Conservation (phyloP, 305 asterid genomes). For the Fraxinus baroniana region DNA sequence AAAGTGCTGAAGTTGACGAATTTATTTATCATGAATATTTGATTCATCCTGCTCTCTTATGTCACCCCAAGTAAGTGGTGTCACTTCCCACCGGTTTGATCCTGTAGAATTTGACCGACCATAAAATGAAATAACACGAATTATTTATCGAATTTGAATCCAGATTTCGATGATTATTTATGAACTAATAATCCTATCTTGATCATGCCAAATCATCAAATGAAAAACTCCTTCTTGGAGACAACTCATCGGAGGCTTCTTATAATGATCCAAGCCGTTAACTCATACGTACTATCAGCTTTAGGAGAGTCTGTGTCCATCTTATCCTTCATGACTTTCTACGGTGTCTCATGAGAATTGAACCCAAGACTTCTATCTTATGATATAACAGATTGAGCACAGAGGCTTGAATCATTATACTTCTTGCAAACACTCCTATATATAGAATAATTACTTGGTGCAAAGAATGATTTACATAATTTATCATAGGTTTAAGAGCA, state of each 20-base stretch:
- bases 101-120: background rate
- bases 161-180: background rate
- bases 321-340: background rate
- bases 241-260: background rate
- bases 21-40: constrained; percentile 94
- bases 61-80: constrained; percentile 75
- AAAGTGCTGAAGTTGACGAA: constrained; percentile 96
- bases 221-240: background rate
- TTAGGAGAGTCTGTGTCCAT: background rate
- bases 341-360: background rate
- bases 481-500: background rate
- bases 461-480: background rate
- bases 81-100: background rate
- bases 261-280: background rate
- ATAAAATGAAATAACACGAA: background rate
- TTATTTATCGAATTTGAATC: background rate
- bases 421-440: background rate
- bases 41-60: constrained; percentile 89
- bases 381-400: background rate
- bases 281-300: background rate
- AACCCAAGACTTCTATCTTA: background rate
- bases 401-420: background rate
- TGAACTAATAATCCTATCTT: background rate
- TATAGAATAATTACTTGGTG: background rate
- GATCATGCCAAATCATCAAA: background rate